Evolutionary conservation across 805 yeast species (phyloP), one percentile per base, ranked within the genome.

Genomic region (Zygotorulaspora sp.): DNA sequence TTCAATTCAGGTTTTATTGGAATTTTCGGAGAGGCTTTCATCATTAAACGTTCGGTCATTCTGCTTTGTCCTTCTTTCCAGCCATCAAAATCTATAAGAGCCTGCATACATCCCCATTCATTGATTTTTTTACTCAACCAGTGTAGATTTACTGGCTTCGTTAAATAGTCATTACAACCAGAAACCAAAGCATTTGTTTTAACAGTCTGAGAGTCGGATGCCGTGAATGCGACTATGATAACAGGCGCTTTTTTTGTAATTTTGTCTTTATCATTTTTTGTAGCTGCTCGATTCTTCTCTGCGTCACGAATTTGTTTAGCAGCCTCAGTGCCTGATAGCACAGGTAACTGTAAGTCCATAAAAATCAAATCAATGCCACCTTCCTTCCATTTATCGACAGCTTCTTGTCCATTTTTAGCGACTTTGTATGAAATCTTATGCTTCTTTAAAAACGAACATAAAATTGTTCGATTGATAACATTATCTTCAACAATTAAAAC

Each of bases 61-160:
- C 67, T 62, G 27, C 62, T 57, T 38, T 65, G 67, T 7, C 70
- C 70, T 25, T 68, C 67, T 49, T 75, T 78, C 94, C 97, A 92
- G 25, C 94, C 90, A 58, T 92, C 96, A 61, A 83, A 90, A 62
- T 90, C 95, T 58, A 90, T 89, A 34, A 90, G 66, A 1, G 97
- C 97, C 64, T 90, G 98, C 97, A 90, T 90, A 62, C 97, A 90
- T 0, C 98, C 97, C 97, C 97, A 92, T 62, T 90, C 97, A 0
- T 88, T 83, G 36, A 92, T 84, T 63, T 92, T 92, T 55, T 85
- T 86, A 53, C 88, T 85, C 32, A 92, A 68, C 99, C 99, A 92
- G 33, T 78, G 85, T 49, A 90, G 68, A 51, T 88, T 90, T 6
- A 92, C 97, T 0, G 99, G 99, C 50, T 92, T 92, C 7, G 97